Percentiles rank a stretch among this genome's conserved stretches.
phyloP scores from a whole-genome alignment of 192 early-diverging fungal genomes.

The Borealophlyctis nickersoniae region DNA sequence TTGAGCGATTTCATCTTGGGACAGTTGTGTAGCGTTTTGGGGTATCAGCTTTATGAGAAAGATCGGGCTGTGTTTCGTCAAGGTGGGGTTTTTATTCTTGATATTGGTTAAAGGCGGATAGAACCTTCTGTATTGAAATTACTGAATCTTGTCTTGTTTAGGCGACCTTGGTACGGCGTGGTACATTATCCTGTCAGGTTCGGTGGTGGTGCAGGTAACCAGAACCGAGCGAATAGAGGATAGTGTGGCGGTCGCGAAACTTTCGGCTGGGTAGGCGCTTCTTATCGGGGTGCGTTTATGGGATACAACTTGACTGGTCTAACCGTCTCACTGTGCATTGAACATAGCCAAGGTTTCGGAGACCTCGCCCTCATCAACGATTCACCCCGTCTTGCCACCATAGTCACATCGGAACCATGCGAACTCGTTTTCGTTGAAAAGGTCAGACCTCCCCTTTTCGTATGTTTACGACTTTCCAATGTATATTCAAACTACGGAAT shows the following conservation, averaged over 20 bases:
- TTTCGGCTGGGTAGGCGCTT: constrained; percentile 20
- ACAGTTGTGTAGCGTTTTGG: constrained; percentile 34
- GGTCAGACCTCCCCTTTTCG: constrained; percentile 1
- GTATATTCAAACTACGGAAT: neutral
- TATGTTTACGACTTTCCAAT: neutral
- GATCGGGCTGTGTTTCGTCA: constrained; percentile 37
- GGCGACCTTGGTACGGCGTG: constrained; percentile 45
- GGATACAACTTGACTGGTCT: no score
- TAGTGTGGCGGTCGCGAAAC: constrained; percentile 19
- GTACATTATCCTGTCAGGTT: constrained; percentile 44
- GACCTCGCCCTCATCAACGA: constrained; percentile 44
- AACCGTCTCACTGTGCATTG: no score
- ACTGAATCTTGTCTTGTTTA: neutral
- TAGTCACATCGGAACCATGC: constrained; percentile 31
- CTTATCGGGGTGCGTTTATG: no score
- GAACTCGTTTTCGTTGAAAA: constrained; percentile 44
- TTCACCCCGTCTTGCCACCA: constrained; percentile 40
- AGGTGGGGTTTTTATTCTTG: constrained; percentile 12
- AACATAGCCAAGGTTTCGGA: constrained; percentile 42
- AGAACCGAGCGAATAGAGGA: constrained; percentile 30
- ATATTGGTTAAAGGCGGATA: neutral
- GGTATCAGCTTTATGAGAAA: constrained; percentile 25
- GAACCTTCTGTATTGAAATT: neutral
- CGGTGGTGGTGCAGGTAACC: constrained; percentile 32
- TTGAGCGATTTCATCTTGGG: constrained; percentile 34